These are phyloP conservation scores for Pichia insulana DNA, from an alignment of 805 yeast species.

Conservation along the genomic window DNA sequence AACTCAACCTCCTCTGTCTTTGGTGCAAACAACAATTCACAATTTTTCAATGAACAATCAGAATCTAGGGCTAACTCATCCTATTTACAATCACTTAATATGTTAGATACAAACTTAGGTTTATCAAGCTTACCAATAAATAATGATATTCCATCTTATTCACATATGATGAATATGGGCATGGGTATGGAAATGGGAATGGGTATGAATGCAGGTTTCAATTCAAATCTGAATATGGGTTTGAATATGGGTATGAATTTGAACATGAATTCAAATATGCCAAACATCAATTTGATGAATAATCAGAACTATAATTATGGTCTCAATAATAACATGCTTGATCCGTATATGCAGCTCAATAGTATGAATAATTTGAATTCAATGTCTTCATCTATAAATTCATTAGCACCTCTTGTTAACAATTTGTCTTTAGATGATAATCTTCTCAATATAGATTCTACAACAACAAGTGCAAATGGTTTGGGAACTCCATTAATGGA, in stretches of 20 bases:
- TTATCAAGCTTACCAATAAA: not conserved
- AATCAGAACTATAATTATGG: not conserved
- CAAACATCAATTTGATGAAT: not conserved
- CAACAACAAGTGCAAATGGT: not conserved
- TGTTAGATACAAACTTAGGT: not conserved
- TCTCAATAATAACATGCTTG: not conserved
- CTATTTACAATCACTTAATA: no score
- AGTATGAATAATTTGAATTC: not conserved
- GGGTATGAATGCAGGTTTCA: not conserved
- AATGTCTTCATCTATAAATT: not conserved
- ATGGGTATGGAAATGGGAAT: not conserved
- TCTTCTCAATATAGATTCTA: not conserved
- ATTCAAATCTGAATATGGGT: no score
- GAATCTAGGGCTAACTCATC: not conserved
- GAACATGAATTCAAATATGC: not conserved
- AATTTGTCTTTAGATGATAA: not conserved
- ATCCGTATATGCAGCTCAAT: not conserved
- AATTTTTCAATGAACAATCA: not conserved
- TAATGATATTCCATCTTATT: not conserved
- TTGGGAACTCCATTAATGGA: not conserved
- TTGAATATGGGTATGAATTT: not conserved
- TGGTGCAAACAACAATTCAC: conserved; percentile 6
- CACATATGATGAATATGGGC: not conserved
- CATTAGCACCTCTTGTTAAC: not conserved
- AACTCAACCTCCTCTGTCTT: conserved; percentile 14